These are phyloP conservation scores for Mycena alexandri DNA, from an alignment of 768 basidiomycete genomes.

Conservation along the genomic window DNA sequence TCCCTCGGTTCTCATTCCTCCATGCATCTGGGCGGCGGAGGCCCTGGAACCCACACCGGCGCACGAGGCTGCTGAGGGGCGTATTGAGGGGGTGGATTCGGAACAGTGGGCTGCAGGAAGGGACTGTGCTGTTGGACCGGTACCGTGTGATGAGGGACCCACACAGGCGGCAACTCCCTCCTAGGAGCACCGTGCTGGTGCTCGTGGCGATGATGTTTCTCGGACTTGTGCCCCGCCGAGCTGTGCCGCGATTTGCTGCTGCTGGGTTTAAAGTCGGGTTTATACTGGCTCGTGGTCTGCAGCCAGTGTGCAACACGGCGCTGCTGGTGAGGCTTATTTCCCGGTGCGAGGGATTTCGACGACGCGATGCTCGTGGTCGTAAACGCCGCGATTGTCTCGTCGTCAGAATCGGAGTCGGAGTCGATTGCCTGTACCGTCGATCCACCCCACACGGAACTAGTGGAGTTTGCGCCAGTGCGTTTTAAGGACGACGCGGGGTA, in stretches of 20 bases:
- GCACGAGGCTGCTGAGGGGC: too few species aligned
- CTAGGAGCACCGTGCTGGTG: background rate
- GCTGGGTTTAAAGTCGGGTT: background rate
- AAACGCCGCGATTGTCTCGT: conserved; percentile 1
- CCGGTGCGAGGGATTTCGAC: conserved; percentile 12
- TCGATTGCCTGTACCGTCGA: background rate
- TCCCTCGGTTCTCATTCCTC: too few species aligned
- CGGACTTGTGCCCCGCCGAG: too few species aligned
- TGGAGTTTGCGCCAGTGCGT: background rate
- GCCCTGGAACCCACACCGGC: too few species aligned
- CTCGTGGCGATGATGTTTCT: background rate
- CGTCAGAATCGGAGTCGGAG: background rate
- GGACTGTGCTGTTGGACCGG: too few species aligned
- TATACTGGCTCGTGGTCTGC: conserved; percentile 2
- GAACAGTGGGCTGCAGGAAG: too few species aligned
- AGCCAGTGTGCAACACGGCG: conserved; percentile 9
- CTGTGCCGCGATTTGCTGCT: background rate
- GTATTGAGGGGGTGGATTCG: too few species aligned
- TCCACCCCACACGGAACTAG: background rate
- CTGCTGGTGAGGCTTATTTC: conserved; percentile 13
- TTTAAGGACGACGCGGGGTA: conserved; percentile 9
- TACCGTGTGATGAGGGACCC: background rate
- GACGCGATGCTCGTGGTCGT: conserved; percentile 19
- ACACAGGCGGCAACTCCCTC: conserved; percentile 8
- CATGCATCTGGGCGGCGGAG: too few species aligned